Percentiles rank a stretch among this genome's conserved stretches.
Conservation (phyloP, 1,284 basidiomycete species). For the Sporisorium exsertum region DNA sequence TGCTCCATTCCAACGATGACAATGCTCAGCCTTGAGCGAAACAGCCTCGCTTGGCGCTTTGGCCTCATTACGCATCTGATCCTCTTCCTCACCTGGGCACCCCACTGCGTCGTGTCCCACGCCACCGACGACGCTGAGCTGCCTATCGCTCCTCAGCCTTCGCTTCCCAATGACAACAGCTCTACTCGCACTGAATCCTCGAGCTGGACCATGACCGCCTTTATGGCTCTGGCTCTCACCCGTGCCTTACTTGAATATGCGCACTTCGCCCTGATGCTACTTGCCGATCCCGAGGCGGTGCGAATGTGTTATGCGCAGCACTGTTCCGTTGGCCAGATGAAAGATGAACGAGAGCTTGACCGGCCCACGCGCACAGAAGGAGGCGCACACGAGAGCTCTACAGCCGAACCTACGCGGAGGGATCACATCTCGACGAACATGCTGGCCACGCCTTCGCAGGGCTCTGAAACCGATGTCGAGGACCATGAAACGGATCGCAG, state of each 20-base stretch:
- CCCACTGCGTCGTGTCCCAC: neutral
- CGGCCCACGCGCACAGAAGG: neutral
- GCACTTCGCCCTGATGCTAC: conserved; percentile 16
- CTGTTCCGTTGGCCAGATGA: conserved; percentile 11
- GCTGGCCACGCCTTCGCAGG: conserved; percentile 15
- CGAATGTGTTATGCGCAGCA: conserved; percentile 16
- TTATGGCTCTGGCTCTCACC: conserved; percentile 7
- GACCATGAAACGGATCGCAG: too few relatives aligned
- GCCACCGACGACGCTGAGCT: neutral
- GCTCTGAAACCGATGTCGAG: conserved; percentile 6
- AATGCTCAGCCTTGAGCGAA: neutral
- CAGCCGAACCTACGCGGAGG: neutral
- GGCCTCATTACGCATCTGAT: neutral
- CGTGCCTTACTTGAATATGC: conserved; percentile 23
- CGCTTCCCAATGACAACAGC: neutral
- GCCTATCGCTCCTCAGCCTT: neutral
- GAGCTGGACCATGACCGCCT: neutral
- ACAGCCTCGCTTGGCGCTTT: neutral
- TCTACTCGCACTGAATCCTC: neutral
- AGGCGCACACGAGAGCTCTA: neutral
- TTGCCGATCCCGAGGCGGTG: conserved; percentile 14
- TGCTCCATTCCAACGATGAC: neutral
- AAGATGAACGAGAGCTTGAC: neutral
- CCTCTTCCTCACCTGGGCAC: neutral
- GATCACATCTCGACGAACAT: conserved; percentile 30